Evolutionary conservation across 2,329 filamentous ascomycete species (phyloP), one percentile per base, ranked within the genome.

Genomic region (Sordariomycetes sp.): DNA sequence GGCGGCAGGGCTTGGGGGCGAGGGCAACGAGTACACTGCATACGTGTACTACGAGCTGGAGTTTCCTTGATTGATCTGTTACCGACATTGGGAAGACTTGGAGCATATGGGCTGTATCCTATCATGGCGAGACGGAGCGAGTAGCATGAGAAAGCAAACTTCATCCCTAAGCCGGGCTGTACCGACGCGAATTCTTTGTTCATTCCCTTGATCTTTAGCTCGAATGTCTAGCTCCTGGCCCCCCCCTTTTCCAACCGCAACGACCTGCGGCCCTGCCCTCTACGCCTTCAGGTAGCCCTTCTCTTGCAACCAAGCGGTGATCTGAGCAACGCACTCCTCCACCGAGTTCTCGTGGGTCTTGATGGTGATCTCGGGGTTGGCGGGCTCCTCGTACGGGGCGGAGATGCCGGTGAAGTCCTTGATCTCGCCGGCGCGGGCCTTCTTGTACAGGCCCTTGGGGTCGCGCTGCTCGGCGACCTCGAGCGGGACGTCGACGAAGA

Each of bases 21-120:
- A 87, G 39, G 80, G 79, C 35, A 70, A 75, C 46, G 87, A 95
- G 57, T 98, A 96, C 65, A 92, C 86, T 39, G 82, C 92, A 26
- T 98, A 93, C 61, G 92, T 96, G 53, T 95, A 88, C 67, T 98
- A 96, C 62, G 86, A 94, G 55, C 84, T 96, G 54, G 85, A 92
- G 53, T 78, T 96, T 37, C 68, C 69, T 21, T 67, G 18, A 43
- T n/a, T n/a, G n/a, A n/a, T n/a, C n/a, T n/a, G n/a, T n/a, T n/a
- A n/a, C n/a, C n/a, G n/a, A n/a, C n/a, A n/a, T n/a, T n/a, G n/a
- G n/a, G n/a, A n/a, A n/a, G n/a, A n/a, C n/a, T n/a, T n/a, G n/a
- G n/a, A n/a, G n/a, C n/a, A n/a, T n/a, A n/a, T n/a, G n/a, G 45
- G 46, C 42, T 54, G 42, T 54, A 48, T 48, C 51, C 46, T 49